Percentiles rank a stretch among this genome's conserved stretches.
These are phyloP conservation scores for Liriodendron chinense DNA, from an alignment of 164 flowering plant genomes.

Conservation along the genomic window DNA sequence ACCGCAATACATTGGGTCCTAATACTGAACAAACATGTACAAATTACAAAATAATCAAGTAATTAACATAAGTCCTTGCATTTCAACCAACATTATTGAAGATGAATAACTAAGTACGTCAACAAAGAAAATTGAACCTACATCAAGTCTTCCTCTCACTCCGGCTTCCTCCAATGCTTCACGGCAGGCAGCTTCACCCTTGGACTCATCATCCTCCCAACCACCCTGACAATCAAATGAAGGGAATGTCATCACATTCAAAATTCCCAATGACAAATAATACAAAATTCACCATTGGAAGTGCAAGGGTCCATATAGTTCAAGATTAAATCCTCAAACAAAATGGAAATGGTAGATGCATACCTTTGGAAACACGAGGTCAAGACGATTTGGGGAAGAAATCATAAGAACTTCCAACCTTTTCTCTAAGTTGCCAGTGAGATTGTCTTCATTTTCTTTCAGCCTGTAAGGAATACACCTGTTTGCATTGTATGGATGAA, in stretches of 20 bases:
- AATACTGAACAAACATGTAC: too few species aligned
- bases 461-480: constrained; percentile 81
- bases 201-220: constrained; percentile 86
- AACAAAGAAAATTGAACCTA: constrained; percentile 26
- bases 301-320: neutral
- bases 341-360: constrained; percentile 1
- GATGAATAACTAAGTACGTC: neutral
- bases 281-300: neutral
- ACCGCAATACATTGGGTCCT: too few species aligned
- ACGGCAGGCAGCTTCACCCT: constrained; percentile 68
- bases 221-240: constrained; percentile 57
- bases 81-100: neutral
- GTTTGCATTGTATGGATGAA: constrained; percentile 15
- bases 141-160: constrained; percentile 60
- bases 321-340: neutral
- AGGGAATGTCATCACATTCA: neutral
- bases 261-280: too few species aligned
- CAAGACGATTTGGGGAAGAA: constrained; percentile 67
- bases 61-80: neutral
- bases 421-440: constrained; percentile 15
- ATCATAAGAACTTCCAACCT: constrained; percentile 61
- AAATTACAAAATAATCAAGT: neutral
- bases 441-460: constrained; percentile 29
- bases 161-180: constrained; percentile 89
- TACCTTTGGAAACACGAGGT: constrained; percentile 84